Conservation (phyloP, 257 asterid genomes). For the Pogostemon cablin region DNA sequence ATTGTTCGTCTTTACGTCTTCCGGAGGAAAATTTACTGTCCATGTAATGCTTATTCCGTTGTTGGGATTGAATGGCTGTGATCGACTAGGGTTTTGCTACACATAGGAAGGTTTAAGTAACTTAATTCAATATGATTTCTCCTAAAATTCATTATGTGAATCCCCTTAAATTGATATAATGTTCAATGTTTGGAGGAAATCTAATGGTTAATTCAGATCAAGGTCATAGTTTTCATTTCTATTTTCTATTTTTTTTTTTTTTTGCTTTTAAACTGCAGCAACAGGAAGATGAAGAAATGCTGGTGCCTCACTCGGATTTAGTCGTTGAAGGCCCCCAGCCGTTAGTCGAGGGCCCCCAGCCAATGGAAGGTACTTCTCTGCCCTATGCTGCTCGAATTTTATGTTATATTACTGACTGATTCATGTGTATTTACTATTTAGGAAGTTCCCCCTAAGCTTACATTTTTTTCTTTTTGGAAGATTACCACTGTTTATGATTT, state of each 20-base stretch:
- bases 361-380: slow-evolving; percentile 82
- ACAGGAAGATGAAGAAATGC: slow-evolving; percentile 97
- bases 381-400: slow-evolving; percentile 7
- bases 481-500: slow-evolving; percentile 23
- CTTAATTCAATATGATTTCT: slow-evolving; percentile 33
- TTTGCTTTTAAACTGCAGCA: slow-evolving; percentile 49
- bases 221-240: slow-evolving; percentile 22
- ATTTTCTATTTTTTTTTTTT: slow-evolving; percentile 5
- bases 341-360: slow-evolving; percentile 90
- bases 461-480: not conserved
- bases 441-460: slow-evolving; percentile 12
- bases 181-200: slow-evolving; percentile 28
- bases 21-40: slow-evolving; percentile 15
- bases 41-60: slow-evolving; percentile 24
- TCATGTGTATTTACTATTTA: slow-evolving; percentile 7
- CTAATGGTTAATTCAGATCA: slow-evolving; percentile 51
- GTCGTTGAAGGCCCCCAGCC: slow-evolving; percentile 87
- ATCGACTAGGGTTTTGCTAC: slow-evolving; percentile 70
- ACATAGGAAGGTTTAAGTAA: slow-evolving; percentile 40
- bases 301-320: slow-evolving; percentile 85
- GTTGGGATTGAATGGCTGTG: slow-evolving; percentile 38
- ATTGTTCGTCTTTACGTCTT: slow-evolving; percentile 7
- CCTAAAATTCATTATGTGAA: slow-evolving; percentile 11
- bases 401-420: slow-evolving; percentile 8
- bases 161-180: slow-evolving; percentile 26